Percentiles rank a stretch among this genome's conserved stretches.
These are phyloP conservation scores for Tetrastigma voinierianum DNA, from an alignment of 164 flowering plant genomes.

Conservation along the genomic window DNA sequence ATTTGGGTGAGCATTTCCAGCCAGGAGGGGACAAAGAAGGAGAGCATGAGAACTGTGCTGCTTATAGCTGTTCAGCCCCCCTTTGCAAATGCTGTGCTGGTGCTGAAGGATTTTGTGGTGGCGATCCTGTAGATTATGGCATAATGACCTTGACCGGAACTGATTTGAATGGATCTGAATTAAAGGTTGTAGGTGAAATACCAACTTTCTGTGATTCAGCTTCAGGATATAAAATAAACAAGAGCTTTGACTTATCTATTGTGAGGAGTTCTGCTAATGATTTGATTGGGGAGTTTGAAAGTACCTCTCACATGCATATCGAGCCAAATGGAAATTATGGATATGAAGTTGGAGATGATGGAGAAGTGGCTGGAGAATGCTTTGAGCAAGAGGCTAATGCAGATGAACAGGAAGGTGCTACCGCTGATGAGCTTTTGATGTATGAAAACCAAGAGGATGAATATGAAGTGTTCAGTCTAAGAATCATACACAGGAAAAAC, in stretches of 20 bases:
- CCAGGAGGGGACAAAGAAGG: slow-evolving; percentile 15
- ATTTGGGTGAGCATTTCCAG: slow-evolving; percentile 18
- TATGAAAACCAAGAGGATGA: slow-evolving; percentile 50
- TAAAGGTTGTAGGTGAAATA: slow-evolving; percentile 18
- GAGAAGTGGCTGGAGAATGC: slow-evolving; percentile 29
- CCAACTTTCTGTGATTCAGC: slow-evolving; percentile 17
- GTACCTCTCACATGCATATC: slow-evolving; percentile 10
- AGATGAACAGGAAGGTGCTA: slow-evolving; percentile 33
- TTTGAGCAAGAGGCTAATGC: slow-evolving; percentile 25
- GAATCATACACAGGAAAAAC: slow-evolving; percentile 89
- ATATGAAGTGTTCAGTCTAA: slow-evolving; percentile 73
- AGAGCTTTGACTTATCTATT: slow-evolving; percentile 9
- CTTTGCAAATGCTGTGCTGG: slow-evolving; percentile 30
- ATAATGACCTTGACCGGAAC: slow-evolving; percentile 27
- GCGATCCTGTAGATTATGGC: slow-evolving; percentile 14
- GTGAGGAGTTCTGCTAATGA: slow-evolving; percentile 6
- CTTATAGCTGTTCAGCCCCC: slow-evolving; percentile 20
- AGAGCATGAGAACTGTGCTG: slow-evolving; percentile 8
- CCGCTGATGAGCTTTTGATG: slow-evolving; percentile 42
- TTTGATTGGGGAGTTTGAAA: slow-evolving; percentile 17
- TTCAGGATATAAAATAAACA: slow-evolving; percentile 11
- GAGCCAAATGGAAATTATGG: slow-evolving; percentile 21
- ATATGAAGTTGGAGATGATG: slow-evolving; percentile 24
- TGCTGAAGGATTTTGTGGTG: slow-evolving; percentile 17
- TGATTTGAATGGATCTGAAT: slow-evolving; percentile 21